phyloP scores from a whole-genome alignment of 352 stramenopile species.

The Halophytophthora polymorphica region DNA sequence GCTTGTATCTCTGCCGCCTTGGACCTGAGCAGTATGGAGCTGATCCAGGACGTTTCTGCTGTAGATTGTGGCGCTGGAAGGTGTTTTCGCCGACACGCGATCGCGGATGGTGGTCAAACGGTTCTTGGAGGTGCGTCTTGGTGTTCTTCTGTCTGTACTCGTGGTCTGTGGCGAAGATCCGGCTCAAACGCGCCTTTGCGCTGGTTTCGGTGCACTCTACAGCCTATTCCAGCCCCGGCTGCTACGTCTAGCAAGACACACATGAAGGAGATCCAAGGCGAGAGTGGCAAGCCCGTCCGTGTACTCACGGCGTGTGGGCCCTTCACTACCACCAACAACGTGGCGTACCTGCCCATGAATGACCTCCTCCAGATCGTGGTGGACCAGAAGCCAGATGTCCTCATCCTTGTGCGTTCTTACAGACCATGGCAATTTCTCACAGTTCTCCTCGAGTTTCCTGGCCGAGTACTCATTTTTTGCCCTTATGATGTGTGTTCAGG shows the following conservation, averaged over 20 bases:
- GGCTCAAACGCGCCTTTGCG: background rate
- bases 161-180: background rate
- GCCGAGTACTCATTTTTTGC: slow-evolving; percentile 1
- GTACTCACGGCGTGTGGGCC: slow-evolving; percentile 91
- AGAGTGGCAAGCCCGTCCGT: slow-evolving; percentile 43
- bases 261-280: slow-evolving; percentile 49
- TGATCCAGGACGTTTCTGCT: slow-evolving; percentile 6
- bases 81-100: slow-evolving; percentile 63
- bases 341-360: slow-evolving; percentile 93
- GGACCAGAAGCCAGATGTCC: slow-evolving; percentile 90
- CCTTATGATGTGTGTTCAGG: slow-evolving; percentile 24
- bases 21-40: background rate
- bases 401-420: slow-evolving; percentile 80
- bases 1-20: background rate
- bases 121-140: slow-evolving; percentile 62
- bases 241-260: slow-evolving; percentile 36
- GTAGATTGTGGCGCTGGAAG: slow-evolving; percentile 80
- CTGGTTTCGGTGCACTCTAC: background rate
- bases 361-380: slow-evolving; percentile 88
- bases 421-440: background rate
- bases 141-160: background rate
- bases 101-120: slow-evolving; percentile 74
- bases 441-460: background rate
- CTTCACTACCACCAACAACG: slow-evolving; percentile 93
- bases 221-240: slow-evolving; percentile 65